Base-by-base conservation (phyloP, 495 filamentous ascomycete genomes). In the Cercophora newfieldiana region DNA sequence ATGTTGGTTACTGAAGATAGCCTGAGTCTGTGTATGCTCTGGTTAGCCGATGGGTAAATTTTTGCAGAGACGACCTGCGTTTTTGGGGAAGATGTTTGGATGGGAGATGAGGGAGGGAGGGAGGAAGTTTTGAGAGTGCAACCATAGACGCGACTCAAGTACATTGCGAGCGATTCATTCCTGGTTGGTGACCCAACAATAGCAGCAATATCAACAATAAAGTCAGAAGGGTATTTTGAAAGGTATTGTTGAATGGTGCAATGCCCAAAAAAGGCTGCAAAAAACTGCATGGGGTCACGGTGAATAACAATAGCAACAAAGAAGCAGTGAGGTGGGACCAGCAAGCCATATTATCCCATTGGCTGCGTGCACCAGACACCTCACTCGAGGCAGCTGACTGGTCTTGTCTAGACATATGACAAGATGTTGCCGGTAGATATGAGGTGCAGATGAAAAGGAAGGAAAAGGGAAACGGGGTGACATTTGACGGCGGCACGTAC, bases 1-100 rank as follows among this genome's bases (percentile, higher is more conserved):
- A 72, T 33, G 63, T 37, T 66, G 56, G 14, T 44, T 51, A 55
- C 48, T 60, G 59, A 51, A 47, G 66, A 59, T 47, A 21, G 30
- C 50, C 12, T 47, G 7, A 47, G 54, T 30, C 19, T 37, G 56
- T 37, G 24, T 57, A 16, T 26, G 26, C n/a, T 12, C 7, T 25
- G 16, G 29, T 60, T 16, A 60, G 57, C 26, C 25, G 31, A 24
- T 47, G 19, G 2, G 14, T 25, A 44, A 6, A 7, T 24, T 53
- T 53, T 53, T 53, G 50, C 50, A 19, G 22, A 53, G 5, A 53
- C 50, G 24, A 22, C 24, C 21, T 26, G 19, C 24, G 19, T 53
- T 22, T 53, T 7, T 53, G 50, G 6, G 21, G n/a, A 1, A 12
- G 8, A n/a, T 53, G 37, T 8, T 33, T 33, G 30, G 5, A 33